phyloP scores from a whole-genome alignment of 805 yeast species.

The Cephaloascus fragrans region DNA sequence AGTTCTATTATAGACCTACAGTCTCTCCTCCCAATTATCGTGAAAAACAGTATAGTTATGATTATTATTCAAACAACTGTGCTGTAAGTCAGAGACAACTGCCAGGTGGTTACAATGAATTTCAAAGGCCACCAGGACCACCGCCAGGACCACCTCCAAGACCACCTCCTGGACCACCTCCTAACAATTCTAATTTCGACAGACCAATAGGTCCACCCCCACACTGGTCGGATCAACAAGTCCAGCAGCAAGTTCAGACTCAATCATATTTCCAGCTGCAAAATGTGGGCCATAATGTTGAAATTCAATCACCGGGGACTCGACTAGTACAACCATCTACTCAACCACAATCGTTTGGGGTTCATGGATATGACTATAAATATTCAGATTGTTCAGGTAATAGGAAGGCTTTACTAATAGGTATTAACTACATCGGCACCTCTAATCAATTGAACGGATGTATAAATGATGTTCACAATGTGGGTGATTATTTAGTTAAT shows the following conservation, averaged over 20 bases:
- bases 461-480: slow-evolving; percentile 63
- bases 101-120: slow-evolving; percentile 2
- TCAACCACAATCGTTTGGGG: slow-evolving; percentile 9
- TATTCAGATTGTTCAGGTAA: slow-evolving; percentile 65
- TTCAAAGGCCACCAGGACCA: no score
- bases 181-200: not conserved
- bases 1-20: slow-evolving; percentile 5
- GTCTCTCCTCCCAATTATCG: slow-evolving; percentile 15
- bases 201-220: slow-evolving; percentile 6
- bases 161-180: not conserved
- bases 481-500: slow-evolving; percentile 29
- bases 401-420: slow-evolving; percentile 67
- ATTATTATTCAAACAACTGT: no score
- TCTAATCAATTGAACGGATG: slow-evolving; percentile 61
- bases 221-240: slow-evolving; percentile 4
- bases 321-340: slow-evolving; percentile 7
- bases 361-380: slow-evolving; percentile 27
- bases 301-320: slow-evolving; percentile 6
- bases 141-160: not conserved
- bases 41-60: slow-evolving; percentile 6
- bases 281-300: slow-evolving; percentile 2
- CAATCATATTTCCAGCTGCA: slow-evolving; percentile 6
- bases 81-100: no score
- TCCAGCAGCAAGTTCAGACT: slow-evolving; percentile 5
- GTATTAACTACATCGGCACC: slow-evolving; percentile 69